phyloP scores from a whole-genome alignment of 2,329 filamentous ascomycete species.

The Fusarium chuoi region DNA sequence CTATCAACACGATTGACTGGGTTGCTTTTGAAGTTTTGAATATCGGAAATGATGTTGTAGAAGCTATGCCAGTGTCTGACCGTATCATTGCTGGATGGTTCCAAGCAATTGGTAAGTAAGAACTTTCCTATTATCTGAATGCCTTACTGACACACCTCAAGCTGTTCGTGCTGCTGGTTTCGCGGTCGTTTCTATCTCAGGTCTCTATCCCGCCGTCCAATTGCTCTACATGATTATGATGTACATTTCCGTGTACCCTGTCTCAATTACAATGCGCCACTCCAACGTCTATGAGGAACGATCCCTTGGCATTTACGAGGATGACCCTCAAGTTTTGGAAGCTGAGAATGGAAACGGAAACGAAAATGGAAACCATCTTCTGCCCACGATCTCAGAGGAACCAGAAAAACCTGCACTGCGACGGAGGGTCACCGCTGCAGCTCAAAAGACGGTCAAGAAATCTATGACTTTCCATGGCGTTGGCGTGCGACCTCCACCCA shows the following conservation, averaged over 20 bases:
- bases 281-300: conserved; percentile 79
- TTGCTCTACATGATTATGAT: conserved; percentile 72
- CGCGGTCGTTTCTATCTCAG: conserved; percentile 70
- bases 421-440: conserved; percentile 39
- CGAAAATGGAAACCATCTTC: conserved; percentile 2
- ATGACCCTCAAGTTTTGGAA: conserved; percentile 46
- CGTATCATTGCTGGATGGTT: conserved; percentile 73
- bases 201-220: conserved; percentile 66
- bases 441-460: conserved; percentile 51
- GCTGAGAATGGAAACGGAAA: conserved; percentile 26
- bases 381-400: conserved; percentile 45
- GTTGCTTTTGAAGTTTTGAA: conserved; percentile 73
- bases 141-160: conserved; percentile 29
- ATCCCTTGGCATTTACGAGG: conserved; percentile 68
- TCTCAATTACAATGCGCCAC: conserved; percentile 72
- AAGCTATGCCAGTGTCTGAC: conserved; percentile 61
- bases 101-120: conserved; percentile 63
- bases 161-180: conserved; percentile 74
- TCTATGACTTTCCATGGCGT: conserved; percentile 58
- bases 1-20: conserved; percentile 73
- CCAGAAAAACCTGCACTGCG: conserved; percentile 31
- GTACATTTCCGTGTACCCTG: conserved; percentile 73
- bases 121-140: not conserved
- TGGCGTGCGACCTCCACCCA: conserved; percentile 47
- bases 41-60: conserved; percentile 67